Percentiles rank a stretch among this genome's conserved stretches.
Evolutionary conservation across 208 protist species (phyloP).

Genomic region (Balamuthia mandrillaris): DNA sequence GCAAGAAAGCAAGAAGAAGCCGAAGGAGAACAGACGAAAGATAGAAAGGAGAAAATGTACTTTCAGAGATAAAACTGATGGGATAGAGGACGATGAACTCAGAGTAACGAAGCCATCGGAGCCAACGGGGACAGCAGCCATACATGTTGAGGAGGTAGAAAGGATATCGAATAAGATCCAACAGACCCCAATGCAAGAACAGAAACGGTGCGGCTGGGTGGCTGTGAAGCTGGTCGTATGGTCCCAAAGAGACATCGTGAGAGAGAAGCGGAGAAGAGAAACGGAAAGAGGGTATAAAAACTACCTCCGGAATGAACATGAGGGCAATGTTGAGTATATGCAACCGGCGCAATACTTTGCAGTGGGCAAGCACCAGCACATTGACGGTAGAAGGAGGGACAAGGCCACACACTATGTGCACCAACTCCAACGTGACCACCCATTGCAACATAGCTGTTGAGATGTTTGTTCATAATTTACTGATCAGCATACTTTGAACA

Average conservation of each 20-base stretch:
- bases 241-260: too few species aligned
- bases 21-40: background rate
- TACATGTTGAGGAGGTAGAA: slow-evolving; percentile 9
- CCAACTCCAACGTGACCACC: too few species aligned
- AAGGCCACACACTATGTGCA: background rate
- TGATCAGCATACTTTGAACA: too few species aligned
- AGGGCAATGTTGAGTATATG: background rate
- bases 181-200: background rate
- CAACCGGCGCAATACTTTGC: background rate
- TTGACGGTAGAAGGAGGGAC: background rate
- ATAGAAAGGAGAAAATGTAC: background rate
- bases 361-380: background rate
- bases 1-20: background rate
- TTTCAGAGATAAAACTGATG: slow-evolving; percentile 4
- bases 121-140: background rate
- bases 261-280: background rate
- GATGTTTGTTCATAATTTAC: too few species aligned
- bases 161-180: background rate
- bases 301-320: background rate
- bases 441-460: too few species aligned
- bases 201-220: background rate
- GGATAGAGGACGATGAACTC: slow-evolving; percentile 16
- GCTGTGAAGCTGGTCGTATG: background rate
- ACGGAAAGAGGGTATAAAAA: background rate
- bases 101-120: background rate